Conservation (phyloP, 2,329 filamentous ascomycete genomes). For the Epichloe typhina region DNA sequence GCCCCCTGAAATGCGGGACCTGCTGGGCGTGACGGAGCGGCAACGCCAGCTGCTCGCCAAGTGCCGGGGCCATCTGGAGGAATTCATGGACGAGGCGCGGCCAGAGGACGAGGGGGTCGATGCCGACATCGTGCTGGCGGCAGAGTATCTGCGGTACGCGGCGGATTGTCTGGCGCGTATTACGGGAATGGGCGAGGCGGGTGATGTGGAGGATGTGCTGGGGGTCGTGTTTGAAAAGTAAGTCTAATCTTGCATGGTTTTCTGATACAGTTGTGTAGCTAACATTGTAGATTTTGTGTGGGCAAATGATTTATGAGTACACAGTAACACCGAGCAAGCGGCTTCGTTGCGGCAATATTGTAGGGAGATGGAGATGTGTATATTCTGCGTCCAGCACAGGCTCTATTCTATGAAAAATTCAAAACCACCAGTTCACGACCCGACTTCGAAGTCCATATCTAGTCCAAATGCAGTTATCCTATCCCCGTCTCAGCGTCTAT, state of each 20-base stretch:
- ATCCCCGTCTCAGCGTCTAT: neutral
- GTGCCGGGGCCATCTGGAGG: conserved; percentile 58
- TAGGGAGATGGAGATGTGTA: too few species aligned
- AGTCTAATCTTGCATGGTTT: conserved; percentile 25
- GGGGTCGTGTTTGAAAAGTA: conserved; percentile 95
- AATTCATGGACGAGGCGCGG: conserved; percentile 52
- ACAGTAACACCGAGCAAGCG: neutral
- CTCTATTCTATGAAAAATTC: neutral
- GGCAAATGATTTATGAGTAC: conserved; percentile 24
- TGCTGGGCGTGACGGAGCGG: conserved; percentile 80
- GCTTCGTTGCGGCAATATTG: too few species aligned
- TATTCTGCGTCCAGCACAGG: too few species aligned
- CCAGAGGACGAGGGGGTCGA: conserved; percentile 28
- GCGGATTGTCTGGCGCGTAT: conserved; percentile 73
- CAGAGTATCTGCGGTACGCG: conserved; percentile 74
- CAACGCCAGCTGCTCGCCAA: conserved; percentile 69
- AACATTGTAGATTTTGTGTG: conserved; percentile 28
- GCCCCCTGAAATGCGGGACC: conserved; percentile 63
- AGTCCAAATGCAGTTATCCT: too few species aligned
- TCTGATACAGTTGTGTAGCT: neutral
- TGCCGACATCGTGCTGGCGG: conserved; percentile 77
- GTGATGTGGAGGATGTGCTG: conserved; percentile 89
- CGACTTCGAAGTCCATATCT: neutral
- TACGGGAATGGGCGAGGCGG: conserved; percentile 70
- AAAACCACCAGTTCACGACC: neutral